A percentile compares a stretch with the other conserved stretches of the same genome.
These are phyloP conservation scores for Quercus lobata DNA, from an alignment of 331 rosid genomes.

Conservation along the genomic window DNA sequence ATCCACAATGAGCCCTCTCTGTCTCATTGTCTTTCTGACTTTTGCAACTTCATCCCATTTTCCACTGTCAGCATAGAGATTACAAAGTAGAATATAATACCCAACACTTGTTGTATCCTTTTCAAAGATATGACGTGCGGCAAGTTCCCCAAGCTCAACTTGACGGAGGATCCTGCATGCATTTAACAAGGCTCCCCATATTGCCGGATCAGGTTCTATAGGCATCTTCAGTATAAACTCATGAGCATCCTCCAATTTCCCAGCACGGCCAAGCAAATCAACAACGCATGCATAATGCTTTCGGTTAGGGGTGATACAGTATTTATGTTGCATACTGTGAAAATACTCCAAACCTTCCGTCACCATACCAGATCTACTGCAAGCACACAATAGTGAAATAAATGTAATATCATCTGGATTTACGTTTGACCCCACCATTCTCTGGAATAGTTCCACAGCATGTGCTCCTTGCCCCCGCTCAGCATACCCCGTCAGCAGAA, in stretches of 20 bases:
- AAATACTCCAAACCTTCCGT: conserved; percentile 71
- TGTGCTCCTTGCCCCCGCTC: conserved; percentile 58
- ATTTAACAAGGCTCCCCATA: conserved; percentile 92
- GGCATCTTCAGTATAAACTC: conserved; percentile 72
- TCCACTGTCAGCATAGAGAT: conserved; percentile 63
- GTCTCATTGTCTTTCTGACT: conserved; percentile 64
- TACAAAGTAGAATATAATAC: conserved; percentile 74
- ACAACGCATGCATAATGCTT: conserved; percentile 83
- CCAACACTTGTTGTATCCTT: conserved; percentile 54
- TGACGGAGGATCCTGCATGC: conserved; percentile 70
- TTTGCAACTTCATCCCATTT: conserved; percentile 75
- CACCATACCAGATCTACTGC: conserved; percentile 86
- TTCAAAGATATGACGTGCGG: conserved; percentile 57
- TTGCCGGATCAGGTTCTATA: conserved; percentile 66
- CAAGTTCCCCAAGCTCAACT: conserved; percentile 84
- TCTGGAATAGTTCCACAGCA: conserved; percentile 51
- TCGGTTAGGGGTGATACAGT: conserved; percentile 60
- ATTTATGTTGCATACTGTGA: conserved; percentile 43
- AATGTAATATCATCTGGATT: conserved; percentile 72
- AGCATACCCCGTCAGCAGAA: conserved; percentile 74
- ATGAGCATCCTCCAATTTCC: conserved; percentile 58
- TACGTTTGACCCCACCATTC: conserved; percentile 58
- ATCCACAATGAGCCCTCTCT: conserved; percentile 67
- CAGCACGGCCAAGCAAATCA: conserved; percentile 82
- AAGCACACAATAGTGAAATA: conserved; percentile 66